Evolutionary conservation across 1,139 yeast species (phyloP).

Genomic region (Kodamaea sp.): DNA sequence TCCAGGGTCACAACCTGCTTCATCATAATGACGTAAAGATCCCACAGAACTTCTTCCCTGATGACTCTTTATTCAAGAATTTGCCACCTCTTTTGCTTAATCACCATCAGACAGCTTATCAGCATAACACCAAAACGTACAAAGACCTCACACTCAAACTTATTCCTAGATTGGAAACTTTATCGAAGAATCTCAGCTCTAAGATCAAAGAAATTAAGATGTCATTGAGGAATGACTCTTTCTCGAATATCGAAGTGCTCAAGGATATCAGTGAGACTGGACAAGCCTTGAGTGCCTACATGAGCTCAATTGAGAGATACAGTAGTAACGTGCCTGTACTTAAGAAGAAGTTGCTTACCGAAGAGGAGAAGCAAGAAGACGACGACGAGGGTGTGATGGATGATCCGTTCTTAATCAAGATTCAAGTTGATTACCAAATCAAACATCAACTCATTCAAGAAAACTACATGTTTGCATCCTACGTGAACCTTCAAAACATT

Average conservation of each 20-base stretch:
- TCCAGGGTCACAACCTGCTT: neutral
- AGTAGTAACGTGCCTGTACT: constrained; percentile 30
- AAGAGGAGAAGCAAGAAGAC: constrained; percentile 22
- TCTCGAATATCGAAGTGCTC: constrained; percentile 38
- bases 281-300: constrained; percentile 32
- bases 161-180: constrained; percentile 40
- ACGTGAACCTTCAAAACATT: constrained; percentile 45
- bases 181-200: constrained; percentile 37
- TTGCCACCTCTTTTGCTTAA: constrained; percentile 38
- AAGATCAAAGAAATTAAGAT: constrained; percentile 48
- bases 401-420: constrained; percentile 47
- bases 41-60: constrained; percentile 49
- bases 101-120: constrained; percentile 36
- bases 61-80: constrained; percentile 34
- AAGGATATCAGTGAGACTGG: constrained; percentile 47
- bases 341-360: constrained; percentile 20
- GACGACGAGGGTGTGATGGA: constrained; percentile 31
- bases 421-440: constrained; percentile 43
- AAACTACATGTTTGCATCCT: constrained; percentile 47
- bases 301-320: constrained; percentile 37
- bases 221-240: constrained; percentile 45
- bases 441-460: constrained; percentile 46
- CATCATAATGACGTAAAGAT: constrained; percentile 31
- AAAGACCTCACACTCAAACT: constrained; percentile 36
- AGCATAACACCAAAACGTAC: constrained; percentile 29